Conservation (phyloP, 2,329 filamentous ascomycete species). For the Fusarium sp. region DNA sequence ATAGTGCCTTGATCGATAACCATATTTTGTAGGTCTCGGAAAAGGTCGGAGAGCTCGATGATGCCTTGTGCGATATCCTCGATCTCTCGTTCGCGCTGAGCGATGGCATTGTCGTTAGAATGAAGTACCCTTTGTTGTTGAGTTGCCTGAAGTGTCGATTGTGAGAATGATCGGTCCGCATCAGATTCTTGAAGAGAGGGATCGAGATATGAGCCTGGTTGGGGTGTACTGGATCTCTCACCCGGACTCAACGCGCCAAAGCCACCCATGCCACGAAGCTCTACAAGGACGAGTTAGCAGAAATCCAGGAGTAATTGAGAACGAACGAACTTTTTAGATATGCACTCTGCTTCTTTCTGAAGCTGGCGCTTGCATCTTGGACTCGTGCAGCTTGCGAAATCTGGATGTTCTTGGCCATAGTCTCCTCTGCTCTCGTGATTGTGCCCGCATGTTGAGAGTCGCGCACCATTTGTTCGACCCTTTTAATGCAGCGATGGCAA, state of each 20-base stretch:
- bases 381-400: constrained; percentile 89
- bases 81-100: constrained; percentile 94
- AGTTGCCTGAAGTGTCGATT: constrained; percentile 87
- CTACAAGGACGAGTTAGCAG: constrained; percentile 58
- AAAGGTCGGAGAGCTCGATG: constrained; percentile 96
- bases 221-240: constrained; percentile 68
- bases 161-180: constrained; percentile 91
- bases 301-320: not conserved
- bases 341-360: constrained; percentile 96
- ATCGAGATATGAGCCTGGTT: constrained; percentile 74
- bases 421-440: constrained; percentile 87
- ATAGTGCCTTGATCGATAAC: constrained; percentile 93
- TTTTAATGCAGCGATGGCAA: constrained; percentile 89
- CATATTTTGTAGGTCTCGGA: constrained; percentile 96
- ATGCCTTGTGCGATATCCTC: constrained; percentile 98
- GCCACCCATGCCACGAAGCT: constrained; percentile 80
- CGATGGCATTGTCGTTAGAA: constrained; percentile 85
- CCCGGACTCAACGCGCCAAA: constrained; percentile 62
- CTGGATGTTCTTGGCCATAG: constrained; percentile 96
- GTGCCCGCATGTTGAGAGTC: constrained; percentile 80
- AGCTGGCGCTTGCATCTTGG: constrained; percentile 90
- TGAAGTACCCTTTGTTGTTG: constrained; percentile 75
- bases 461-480: constrained; percentile 87
- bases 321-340: constrained; percentile 84
- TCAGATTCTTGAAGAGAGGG: constrained; percentile 94